A percentile compares a stretch with the other conserved stretches of the same genome.
These are phyloP conservation scores for Sarocladium kiliense DNA, from an alignment of 2,329 filamentous ascomycete genomes.

Conservation along the genomic window DNA sequence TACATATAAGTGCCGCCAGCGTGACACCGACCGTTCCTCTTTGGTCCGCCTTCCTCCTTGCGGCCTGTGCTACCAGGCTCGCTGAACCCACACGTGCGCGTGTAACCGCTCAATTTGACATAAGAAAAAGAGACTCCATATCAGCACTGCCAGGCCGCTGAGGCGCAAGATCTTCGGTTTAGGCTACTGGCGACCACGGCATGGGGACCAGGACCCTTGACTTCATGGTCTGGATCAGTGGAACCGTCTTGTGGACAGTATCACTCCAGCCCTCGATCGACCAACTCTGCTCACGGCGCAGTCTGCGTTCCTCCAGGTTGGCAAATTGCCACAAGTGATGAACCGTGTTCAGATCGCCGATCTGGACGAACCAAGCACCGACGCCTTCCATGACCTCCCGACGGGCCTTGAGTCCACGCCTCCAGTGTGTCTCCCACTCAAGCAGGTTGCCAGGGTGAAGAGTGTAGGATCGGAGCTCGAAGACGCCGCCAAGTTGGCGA, in stretches of 20 bases:
- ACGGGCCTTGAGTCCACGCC: conserved; percentile 81
- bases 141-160: no score
- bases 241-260: conserved; percentile 97
- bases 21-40: background rate
- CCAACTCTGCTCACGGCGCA: conserved; percentile 92
- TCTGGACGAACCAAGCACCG: conserved; percentile 97
- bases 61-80: background rate
- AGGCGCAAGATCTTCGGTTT: conserved; percentile 23
- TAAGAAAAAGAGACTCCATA: no score
- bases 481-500: conserved; percentile 83
- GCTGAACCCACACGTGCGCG: background rate
- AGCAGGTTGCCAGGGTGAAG: conserved; percentile 92
- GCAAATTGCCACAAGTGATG: conserved; percentile 99
- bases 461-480: conserved; percentile 95
- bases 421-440: conserved; percentile 99
- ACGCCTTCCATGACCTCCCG: conserved; percentile 98
- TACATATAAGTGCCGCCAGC: background rate
- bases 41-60: background rate
- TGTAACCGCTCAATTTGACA: conserved; percentile 1
- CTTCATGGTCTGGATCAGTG: conserved; percentile 94
- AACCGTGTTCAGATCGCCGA: conserved; percentile 94
- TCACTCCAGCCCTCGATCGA: conserved; percentile 91
- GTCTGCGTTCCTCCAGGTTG: conserved; percentile 87
- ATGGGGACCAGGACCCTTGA: conserved; percentile 88
- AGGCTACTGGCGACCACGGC: conserved; percentile 93